Conservation (phyloP, 768 basidiomycete species). For the Boletus rufocinnamomeus region DNA sequence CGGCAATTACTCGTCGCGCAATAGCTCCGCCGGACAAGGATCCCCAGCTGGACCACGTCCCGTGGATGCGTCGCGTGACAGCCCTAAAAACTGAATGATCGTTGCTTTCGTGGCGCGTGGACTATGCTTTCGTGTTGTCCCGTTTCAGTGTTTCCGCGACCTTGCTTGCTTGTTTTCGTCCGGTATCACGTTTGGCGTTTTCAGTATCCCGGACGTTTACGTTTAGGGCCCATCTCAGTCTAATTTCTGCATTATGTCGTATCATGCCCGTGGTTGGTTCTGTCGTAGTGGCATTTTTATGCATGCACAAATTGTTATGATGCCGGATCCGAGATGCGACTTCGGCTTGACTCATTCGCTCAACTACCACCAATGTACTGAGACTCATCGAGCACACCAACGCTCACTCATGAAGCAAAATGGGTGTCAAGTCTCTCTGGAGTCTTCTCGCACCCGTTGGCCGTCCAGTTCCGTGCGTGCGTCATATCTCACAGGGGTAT, state of each 20-base stretch:
- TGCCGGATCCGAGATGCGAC: slow-evolving; percentile 4
- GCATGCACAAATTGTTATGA: not conserved
- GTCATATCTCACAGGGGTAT: not conserved
- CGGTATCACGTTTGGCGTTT: slow-evolving; percentile 21
- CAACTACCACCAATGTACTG: not conserved
- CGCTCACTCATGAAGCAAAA: slow-evolving; percentile 31
- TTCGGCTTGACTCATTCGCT: not conserved
- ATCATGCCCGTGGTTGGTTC: not conserved
- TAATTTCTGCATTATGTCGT: slow-evolving; percentile 24
- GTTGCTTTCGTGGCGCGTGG: slow-evolving; percentile 4
- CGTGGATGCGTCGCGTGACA: slow-evolving; percentile 31
- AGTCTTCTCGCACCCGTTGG: slow-evolving; percentile 90
- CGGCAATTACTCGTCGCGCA: slow-evolving; percentile 43
- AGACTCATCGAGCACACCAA: not conserved
- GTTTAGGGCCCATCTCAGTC: slow-evolving; percentile 18
- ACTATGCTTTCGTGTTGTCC: slow-evolving; percentile 13
- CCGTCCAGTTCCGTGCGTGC: slow-evolving; percentile 82
- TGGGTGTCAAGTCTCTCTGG: slow-evolving; percentile 99
- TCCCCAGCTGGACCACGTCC: slow-evolving; percentile 49
- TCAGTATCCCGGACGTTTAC: slow-evolving; percentile 18
- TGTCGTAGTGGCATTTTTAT: slow-evolving; percentile 16
- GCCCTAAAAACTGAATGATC: slow-evolving; percentile 28
- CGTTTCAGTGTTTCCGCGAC: slow-evolving; percentile 14
- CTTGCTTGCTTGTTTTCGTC: slow-evolving; percentile 16
- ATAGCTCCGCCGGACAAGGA: slow-evolving; percentile 53